A percentile compares a stretch with the other conserved stretches of the same genome.
Evolutionary conservation across 1,139 yeast species (phyloP).

Genomic region (Pichia sp.): DNA sequence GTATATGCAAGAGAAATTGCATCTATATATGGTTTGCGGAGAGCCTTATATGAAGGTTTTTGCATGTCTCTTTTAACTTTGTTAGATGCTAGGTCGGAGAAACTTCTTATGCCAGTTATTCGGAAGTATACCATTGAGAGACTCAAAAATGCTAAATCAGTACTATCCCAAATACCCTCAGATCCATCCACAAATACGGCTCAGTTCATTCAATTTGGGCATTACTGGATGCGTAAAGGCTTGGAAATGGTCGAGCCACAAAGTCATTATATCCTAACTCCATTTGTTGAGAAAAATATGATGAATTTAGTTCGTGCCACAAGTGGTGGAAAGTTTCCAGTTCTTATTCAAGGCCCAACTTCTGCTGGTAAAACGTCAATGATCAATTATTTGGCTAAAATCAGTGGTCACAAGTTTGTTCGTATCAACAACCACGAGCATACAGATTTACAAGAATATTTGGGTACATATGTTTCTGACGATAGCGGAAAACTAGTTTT

Average conservation of each 20-base stretch:
- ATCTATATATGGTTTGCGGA: constrained; percentile 75
- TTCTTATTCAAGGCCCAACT: constrained; percentile 97
- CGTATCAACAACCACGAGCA: constrained; percentile 98
- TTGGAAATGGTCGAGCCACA: constrained; percentile 58
- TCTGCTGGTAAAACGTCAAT: constrained; percentile 98
- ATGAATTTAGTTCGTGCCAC: constrained; percentile 89
- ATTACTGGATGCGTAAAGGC: constrained; percentile 88
- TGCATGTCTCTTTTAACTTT: constrained; percentile 91
- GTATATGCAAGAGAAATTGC: constrained; percentile 77
- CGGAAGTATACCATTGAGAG: constrained; percentile 65
- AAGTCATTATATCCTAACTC: constrained; percentile 86
- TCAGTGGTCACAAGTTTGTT: constrained; percentile 92
- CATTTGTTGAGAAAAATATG: constrained; percentile 90
- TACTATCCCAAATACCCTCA: constrained; percentile 64
- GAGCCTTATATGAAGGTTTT: constrained; percentile 91
- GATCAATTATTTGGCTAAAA: constrained; percentile 85
- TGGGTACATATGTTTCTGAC: constrained; percentile 90
- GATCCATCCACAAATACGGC: constrained; percentile 43
- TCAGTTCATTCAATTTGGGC: constrained; percentile 72
- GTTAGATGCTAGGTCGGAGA: constrained; percentile 70
- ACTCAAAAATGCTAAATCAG: constrained; percentile 69
- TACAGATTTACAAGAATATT: constrained; percentile 92
- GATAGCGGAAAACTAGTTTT: constrained; percentile 76
- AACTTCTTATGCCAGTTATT: constrained; percentile 62
- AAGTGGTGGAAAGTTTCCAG: constrained; percentile 84